These are phyloP conservation scores for Chiua virens DNA, from an alignment of 768 basidiomycete genomes.

Conservation along the genomic window DNA sequence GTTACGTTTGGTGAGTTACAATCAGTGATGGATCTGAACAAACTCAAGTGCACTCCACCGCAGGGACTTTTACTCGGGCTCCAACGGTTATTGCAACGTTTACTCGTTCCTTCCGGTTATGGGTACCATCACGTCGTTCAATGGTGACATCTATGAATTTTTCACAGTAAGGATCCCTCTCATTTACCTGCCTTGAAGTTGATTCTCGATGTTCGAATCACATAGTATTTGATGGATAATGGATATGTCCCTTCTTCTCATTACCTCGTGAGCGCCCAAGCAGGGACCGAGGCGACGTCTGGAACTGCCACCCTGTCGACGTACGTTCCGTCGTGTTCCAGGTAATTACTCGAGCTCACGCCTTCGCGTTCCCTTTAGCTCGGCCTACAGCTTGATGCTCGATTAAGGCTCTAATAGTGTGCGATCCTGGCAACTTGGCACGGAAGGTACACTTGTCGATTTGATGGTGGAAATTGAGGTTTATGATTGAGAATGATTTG, in stretches of 20 bases:
- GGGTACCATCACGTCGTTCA: slow-evolving; percentile 47
- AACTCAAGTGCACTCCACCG: background rate
- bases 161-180: slow-evolving; percentile 39
- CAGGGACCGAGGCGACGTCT: slow-evolving; percentile 60
- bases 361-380: no score
- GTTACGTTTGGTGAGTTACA: slow-evolving; percentile 46
- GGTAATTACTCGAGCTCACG: no score
- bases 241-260: slow-evolving; percentile 49
- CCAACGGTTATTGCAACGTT: slow-evolving; percentile 53
- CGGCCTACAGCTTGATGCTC: no score
- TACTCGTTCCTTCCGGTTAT: slow-evolving; percentile 46
- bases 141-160: slow-evolving; percentile 53
- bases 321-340: slow-evolving; percentile 35
- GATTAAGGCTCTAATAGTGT: no score
- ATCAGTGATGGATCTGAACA: background rate
- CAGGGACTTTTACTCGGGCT: slow-evolving; percentile 57
- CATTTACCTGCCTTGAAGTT: background rate
- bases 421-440: no score
- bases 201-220: background rate
- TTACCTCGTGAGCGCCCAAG: slow-evolving; percentile 59
- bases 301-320: slow-evolving; percentile 54
- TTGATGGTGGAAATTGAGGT: no score
- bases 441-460: no score
- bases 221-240: slow-evolving; percentile 50
- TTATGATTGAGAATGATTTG: no score